phyloP scores from a whole-genome alignment of 352 stramenopile species.

The Aphanomyces stellatus region DNA sequence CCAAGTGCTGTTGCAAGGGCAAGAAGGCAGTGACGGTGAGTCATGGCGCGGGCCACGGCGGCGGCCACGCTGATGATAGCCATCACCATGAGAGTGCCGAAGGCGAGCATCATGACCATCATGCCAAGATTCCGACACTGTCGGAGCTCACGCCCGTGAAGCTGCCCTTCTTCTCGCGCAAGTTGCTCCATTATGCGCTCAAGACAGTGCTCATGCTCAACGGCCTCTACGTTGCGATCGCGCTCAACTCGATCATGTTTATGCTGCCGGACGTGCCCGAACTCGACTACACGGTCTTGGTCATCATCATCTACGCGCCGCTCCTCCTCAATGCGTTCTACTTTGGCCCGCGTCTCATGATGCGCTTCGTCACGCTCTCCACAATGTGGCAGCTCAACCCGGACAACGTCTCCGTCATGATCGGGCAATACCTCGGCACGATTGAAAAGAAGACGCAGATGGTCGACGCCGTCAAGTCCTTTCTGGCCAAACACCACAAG shows the following conservation, averaged over 20 bases:
- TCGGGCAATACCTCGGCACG: slow-evolving; percentile 6
- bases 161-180: slow-evolving; percentile 1
- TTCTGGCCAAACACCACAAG: background rate
- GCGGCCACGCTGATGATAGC: background rate
- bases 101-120: background rate
- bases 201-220: slow-evolving; percentile 14
- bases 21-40: background rate
- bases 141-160: background rate
- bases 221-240: background rate
- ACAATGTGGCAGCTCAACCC: slow-evolving; percentile 11
- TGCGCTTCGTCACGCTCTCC: background rate
- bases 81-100: background rate
- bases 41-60: background rate
- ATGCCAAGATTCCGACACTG: background rate
- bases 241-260: slow-evolving; percentile 7
- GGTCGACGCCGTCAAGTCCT: background rate
- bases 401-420: background rate
- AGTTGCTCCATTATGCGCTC: slow-evolving; percentile 4
- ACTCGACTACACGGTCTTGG: background rate
- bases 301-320: background rate
- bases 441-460: slow-evolving; percentile 15
- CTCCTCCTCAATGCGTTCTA: background rate
- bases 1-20: background rate
- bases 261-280: slow-evolving; percentile 2
- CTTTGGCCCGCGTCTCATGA: background rate